Conservation (phyloP, 2,329 filamentous ascomycete genomes). For the Fusarium sp. region DNA sequence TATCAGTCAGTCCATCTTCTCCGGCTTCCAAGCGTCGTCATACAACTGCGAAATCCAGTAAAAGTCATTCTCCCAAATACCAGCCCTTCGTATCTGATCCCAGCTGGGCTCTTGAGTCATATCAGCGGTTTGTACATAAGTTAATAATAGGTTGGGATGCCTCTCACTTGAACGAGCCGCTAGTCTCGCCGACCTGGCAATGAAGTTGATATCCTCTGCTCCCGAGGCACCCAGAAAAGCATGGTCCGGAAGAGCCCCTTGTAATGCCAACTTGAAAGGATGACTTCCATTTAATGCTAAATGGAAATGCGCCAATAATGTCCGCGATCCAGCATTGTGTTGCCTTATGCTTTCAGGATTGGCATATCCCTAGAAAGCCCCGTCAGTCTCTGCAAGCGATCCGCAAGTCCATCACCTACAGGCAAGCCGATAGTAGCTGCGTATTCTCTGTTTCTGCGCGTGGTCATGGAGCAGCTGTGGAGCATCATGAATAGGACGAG, state of each 20-base stretch:
- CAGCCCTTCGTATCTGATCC: background rate
- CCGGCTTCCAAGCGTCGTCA: background rate
- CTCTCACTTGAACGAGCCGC: background rate
- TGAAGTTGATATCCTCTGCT: background rate
- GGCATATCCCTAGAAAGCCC: background rate
- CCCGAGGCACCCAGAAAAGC: background rate
- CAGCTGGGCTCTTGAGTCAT: background rate
- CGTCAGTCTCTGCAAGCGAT: background rate
- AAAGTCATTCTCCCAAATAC: background rate
- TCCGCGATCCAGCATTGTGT: background rate
- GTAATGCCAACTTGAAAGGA: background rate
- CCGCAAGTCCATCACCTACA: background rate
- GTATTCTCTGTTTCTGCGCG: background rate
- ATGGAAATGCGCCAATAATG: background rate
- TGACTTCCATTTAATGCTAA: background rate
- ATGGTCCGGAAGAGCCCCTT: background rate
- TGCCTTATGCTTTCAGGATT: background rate
- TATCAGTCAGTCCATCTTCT: background rate
- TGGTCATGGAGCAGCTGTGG: conserved; percentile 17
- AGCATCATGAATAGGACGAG: conserved; percentile 18
- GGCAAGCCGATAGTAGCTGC: background rate
- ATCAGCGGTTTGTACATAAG: background rate
- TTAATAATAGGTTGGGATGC: background rate
- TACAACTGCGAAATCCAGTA: conserved; percentile 9
- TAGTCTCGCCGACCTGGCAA: background rate